phyloP scores from a whole-genome alignment of 192 early-diverging fungal species.

The Umbelopsis ramanniana region DNA sequence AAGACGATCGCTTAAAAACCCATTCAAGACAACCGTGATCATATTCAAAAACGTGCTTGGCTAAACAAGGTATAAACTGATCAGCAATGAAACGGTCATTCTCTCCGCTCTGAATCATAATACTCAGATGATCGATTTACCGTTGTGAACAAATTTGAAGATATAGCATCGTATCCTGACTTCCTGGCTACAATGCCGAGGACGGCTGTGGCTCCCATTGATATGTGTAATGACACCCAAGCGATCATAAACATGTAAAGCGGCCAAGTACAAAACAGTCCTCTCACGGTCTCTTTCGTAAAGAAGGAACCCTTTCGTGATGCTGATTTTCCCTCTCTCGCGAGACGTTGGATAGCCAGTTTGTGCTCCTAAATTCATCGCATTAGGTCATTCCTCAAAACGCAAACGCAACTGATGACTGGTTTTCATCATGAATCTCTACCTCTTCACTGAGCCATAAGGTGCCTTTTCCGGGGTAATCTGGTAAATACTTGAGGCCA shows the following conservation, averaged over 20 bases:
- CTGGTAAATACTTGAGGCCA: conserved; percentile 37
- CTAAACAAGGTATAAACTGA: background rate
- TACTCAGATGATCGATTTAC: conserved; percentile 24
- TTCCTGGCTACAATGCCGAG: conserved; percentile 44
- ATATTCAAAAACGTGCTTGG: conserved; percentile 44
- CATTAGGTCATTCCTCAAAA: background rate
- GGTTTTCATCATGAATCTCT: background rate
- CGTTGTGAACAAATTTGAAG: conserved; percentile 39
- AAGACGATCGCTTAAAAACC: conserved; percentile 36
- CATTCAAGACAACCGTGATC: conserved; percentile 34
- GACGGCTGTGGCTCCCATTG: conserved; percentile 32
- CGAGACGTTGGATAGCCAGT: conserved; percentile 16
- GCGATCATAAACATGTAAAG: conserved; percentile 35
- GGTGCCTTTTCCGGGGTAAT: conserved; percentile 40
- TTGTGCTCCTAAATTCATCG: background rate
- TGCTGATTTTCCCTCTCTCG: conserved; percentile 14
- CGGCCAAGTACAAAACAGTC: conserved; percentile 26
- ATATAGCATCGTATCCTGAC: conserved; percentile 39
- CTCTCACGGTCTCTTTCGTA: background rate
- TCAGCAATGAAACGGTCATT: background rate
- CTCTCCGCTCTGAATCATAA: no score
- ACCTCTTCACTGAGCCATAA: conserved; percentile 36
- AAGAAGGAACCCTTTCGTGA: background rate
- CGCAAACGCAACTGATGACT: background rate
- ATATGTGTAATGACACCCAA: conserved; percentile 38